Base-by-base conservation (phyloP, 768 basidiomycete species). In the Phylloporus rhodoxanthus region DNA sequence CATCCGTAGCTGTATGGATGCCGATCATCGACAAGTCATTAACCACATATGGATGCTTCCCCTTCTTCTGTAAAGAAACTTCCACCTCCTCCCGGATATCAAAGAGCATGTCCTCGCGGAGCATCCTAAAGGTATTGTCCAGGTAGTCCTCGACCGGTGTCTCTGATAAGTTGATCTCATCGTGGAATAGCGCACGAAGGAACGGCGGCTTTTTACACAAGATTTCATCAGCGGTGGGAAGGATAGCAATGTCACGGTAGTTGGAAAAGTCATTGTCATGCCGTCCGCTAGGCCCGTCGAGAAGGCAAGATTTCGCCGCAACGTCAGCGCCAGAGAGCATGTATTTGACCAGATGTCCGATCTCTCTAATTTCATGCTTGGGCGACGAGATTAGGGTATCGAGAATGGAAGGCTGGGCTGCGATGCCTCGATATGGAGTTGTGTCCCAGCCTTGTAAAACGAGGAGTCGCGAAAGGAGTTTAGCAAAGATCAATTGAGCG, bases 251-350 rank as follows among this genome's bases (percentile, higher is more conserved):
- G 21, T 75, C 49, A 6, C 74, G 73, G 54, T 81, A 85, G 52
- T 85, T 73, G 5, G 58, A 59, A 48, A 77, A 77, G 57, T 86
- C 84, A 40, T 87, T 87, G 58, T 84, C 82, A 48, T 86, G 85
- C 1, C 85, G 72, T 2, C 84, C 85, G 0, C 84, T 84, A 2
- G 84, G 78, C 4, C 62, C 63, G 29, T 57, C 51, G 39, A 49
- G 49, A 21, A 47, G 55, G 14, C 57, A 55, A 20, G 54, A 46
- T 8, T 52, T 23, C 8, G 59, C 57, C 23, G 57, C 23, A 15
- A 25, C 4, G 25, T 43, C 55, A 28, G 49, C 52, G 19, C 58
- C 60, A 19, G 65, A 56, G 28, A 72, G 48, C 28, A 72, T 57
- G 34, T 74, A 64, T 53, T 74, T 70, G 54, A 79, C 70, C 38